phyloP scores from a whole-genome alignment of 345 rosid species.

The Populus davidiana region DNA sequence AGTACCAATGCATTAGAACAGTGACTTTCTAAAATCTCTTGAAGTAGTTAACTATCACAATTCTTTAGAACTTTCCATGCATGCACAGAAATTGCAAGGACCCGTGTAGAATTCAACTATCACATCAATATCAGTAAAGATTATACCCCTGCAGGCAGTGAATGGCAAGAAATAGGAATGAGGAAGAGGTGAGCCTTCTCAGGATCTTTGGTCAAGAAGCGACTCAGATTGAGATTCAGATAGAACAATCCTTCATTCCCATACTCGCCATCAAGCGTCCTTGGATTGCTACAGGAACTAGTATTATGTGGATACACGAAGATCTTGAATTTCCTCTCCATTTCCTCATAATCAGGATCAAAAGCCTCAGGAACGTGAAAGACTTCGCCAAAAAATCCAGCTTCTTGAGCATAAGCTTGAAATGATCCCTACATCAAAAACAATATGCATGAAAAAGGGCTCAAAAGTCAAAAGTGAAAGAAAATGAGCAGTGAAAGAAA shows the following conservation, averaged over 20 bases:
- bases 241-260: constrained; percentile 22
- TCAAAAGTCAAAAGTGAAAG: not conserved
- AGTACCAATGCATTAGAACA: not conserved
- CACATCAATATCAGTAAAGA: not conserved
- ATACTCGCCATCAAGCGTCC: constrained; percentile 7
- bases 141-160: not conserved
- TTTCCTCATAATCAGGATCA: constrained; percentile 26
- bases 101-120: no score
- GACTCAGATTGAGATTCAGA: constrained; percentile 13
- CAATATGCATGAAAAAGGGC: not conserved
- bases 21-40: no score
- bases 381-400: not conserved
- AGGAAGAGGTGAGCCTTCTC: constrained; percentile 24
- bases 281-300: not conserved
- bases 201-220: constrained; percentile 12
- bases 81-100: no score
- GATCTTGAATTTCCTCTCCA: constrained; percentile 56
- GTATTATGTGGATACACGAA: constrained; percentile 14
- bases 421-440: not conserved
- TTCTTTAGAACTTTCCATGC: no score
- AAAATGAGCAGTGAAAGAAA: not conserved
- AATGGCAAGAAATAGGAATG: constrained; percentile 15
- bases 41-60: no score
- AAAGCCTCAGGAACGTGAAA: constrained; percentile 16
- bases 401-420: not conserved